Evolutionary conservation across 805 yeast genomes (phyloP).

Genomic region (Saccharomyces cerevisiae): DNA sequence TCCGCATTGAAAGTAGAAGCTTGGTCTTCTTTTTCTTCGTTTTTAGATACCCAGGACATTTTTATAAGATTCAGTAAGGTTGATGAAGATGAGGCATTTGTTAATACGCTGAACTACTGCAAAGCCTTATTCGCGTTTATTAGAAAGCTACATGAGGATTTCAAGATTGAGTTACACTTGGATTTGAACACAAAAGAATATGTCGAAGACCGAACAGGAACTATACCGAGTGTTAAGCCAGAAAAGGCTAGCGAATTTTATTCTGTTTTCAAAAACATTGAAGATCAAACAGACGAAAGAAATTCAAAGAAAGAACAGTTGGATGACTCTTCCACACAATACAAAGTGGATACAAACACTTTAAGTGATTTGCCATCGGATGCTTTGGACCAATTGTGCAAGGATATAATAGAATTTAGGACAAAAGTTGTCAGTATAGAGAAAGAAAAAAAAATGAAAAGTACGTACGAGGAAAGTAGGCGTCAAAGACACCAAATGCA

Average conservation of each 20-base stretch:
- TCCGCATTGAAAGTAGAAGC: slow-evolving; percentile 1
- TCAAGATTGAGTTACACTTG: slow-evolving; percentile 8
- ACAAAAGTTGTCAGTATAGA: slow-evolving; percentile 47
- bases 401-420: slow-evolving; percentile 48
- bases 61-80: slow-evolving; percentile 11
- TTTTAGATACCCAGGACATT: slow-evolving; percentile 12
- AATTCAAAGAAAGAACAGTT: slow-evolving; percentile 1
- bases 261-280: not conserved
- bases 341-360: slow-evolving; percentile 23
- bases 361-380: slow-evolving; percentile 25
- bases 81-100: not conserved
- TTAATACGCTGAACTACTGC: not conserved
- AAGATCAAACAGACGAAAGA: not conserved
- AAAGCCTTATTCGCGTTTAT: not conserved
- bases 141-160: not conserved
- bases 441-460: slow-evolving; percentile 40
- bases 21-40: slow-evolving; percentile 12
- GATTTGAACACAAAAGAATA: slow-evolving; percentile 16
- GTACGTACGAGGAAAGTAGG: slow-evolving; percentile 25
- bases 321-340: slow-evolving; percentile 10
- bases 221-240: not conserved
- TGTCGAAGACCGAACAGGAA: slow-evolving; percentile 7
- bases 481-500: slow-evolving; percentile 21
- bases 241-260: slow-evolving; percentile 2
- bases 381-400: slow-evolving; percentile 26